Percentiles rank a stretch among this genome's conserved stretches.
Conservation (phyloP, 805 yeast species). For the Candida yuanshanica region DNA sequence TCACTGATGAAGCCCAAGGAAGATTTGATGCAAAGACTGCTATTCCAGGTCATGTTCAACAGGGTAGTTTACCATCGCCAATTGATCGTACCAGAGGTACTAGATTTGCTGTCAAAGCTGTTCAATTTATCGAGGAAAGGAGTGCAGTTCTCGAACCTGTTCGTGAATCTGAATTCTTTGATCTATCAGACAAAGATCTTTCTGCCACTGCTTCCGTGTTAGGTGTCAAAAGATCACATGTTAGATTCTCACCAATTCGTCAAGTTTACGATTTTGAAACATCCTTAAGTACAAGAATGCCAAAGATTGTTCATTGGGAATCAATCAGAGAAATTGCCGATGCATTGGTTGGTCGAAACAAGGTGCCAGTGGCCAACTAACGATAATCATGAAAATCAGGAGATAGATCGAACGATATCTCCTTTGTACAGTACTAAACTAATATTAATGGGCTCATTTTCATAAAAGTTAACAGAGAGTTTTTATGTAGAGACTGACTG, state of each 20-base stretch:
- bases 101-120: slow-evolving; percentile 63
- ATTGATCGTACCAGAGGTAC: slow-evolving; percentile 74
- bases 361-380: slow-evolving; percentile 5
- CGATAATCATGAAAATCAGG: no score
- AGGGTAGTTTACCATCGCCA: slow-evolving; percentile 73
- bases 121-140: slow-evolving; percentile 57
- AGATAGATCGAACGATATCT: no score
- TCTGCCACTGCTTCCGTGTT: slow-evolving; percentile 68
- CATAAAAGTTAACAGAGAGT: no score
- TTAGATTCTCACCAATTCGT: slow-evolving; percentile 68
- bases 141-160: slow-evolving; percentile 36
- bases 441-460: no score
- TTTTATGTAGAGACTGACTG: no score
- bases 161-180: slow-evolving; percentile 38
- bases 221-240: slow-evolving; percentile 75
- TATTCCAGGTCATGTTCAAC: slow-evolving; percentile 83
- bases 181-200: slow-evolving; percentile 32
- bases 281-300: slow-evolving; percentile 73
- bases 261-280: slow-evolving; percentile 85
- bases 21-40: slow-evolving; percentile 76
- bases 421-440: no score
- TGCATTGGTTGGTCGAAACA: slow-evolving; percentile 68
- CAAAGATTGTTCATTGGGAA: slow-evolving; percentile 83
- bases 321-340: slow-evolving; percentile 72
- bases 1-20: slow-evolving; percentile 54